phyloP scores from a whole-genome alignment of 345 rosid species.

The Ceriops tagal region DNA sequence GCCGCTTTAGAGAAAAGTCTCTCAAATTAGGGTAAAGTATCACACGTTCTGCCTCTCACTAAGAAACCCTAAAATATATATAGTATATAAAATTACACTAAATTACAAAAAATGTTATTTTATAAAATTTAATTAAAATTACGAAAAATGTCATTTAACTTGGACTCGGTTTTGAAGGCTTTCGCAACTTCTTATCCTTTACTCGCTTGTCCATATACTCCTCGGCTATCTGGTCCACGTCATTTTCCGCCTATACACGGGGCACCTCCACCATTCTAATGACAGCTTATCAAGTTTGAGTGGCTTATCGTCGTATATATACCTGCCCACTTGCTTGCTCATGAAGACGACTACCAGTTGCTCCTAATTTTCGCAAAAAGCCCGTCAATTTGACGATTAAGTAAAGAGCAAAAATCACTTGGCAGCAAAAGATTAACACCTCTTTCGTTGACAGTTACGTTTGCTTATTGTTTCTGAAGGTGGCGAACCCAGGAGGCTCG shows the following conservation, averaged over 20 bases:
- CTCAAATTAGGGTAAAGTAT: no score
- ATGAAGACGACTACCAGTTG: background rate
- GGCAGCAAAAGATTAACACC: background rate
- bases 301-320: constrained; percentile 6
- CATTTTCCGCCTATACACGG: background rate
- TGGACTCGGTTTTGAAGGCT: no score
- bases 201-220: no score
- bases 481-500: constrained; percentile 33
- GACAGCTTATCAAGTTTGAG: constrained; percentile 24
- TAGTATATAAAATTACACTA: no score
- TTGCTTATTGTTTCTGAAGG: constrained; percentile 29
- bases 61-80: no score
- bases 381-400: background rate
- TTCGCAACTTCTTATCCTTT: no score
- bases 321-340: background rate
- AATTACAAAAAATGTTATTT: no score
- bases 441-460: constrained; percentile 7
- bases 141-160: no score
- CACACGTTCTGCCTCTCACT: no score
- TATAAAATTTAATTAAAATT: no score
- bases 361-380: background rate
- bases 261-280: constrained; percentile 4
- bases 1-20: no score
- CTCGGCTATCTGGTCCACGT: no score
- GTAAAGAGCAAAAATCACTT: background rate